Conservation (phyloP, 495 filamentous ascomycete species). For the Tuber melanosporum region DNA sequence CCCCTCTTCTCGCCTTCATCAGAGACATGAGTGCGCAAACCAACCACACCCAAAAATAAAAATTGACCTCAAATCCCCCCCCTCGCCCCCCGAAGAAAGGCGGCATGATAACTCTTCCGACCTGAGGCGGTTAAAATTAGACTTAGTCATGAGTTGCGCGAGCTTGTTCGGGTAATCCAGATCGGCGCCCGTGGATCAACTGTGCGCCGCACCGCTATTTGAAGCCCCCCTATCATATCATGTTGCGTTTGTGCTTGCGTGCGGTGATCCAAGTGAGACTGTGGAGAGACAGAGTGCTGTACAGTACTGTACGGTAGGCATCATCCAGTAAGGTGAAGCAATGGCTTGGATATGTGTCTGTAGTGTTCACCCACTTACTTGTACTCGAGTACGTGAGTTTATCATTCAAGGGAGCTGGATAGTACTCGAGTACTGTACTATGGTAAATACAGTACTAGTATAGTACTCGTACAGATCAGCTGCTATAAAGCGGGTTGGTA, state of each 20-base stretch:
- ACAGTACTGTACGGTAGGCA: not conserved
- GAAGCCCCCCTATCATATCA: not conserved
- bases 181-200: not conserved
- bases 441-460: too few relatives aligned
- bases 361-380: not conserved
- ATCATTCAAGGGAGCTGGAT: not conserved
- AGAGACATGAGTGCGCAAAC: not conserved
- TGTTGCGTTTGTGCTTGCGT: not conserved
- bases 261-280: not conserved
- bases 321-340: not conserved
- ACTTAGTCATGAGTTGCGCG: not conserved
- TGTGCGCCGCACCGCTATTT: not conserved
- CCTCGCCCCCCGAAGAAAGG: not conserved
- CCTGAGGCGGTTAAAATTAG: not conserved
- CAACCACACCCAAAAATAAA: slow-evolving; percentile 2
- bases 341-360: not conserved
- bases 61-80: not conserved
- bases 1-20: not conserved
- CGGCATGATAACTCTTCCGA: not conserved
- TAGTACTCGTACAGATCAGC: too few relatives aligned
- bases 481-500: not conserved
- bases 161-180: not conserved
- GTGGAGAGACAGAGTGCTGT: not conserved
- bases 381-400: not conserved
- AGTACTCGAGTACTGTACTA: not conserved